Evolutionary conservation across 2,329 filamentous ascomycete genomes (phyloP), one percentile per base, ranked within the genome.

Genomic region (Paracamarosporium sp.): DNA sequence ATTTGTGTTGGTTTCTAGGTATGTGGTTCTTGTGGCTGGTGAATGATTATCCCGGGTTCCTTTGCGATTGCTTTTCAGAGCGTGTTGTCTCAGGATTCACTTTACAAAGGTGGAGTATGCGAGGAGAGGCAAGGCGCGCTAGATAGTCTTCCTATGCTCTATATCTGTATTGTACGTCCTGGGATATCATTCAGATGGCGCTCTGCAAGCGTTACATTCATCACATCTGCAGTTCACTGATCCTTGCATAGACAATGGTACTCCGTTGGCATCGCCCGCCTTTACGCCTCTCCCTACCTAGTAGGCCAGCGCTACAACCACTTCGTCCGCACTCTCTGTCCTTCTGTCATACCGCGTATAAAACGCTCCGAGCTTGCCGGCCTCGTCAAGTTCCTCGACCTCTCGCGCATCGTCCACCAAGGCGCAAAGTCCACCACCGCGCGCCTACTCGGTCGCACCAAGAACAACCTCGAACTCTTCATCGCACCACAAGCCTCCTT

Each of bases 401-500:
- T 89, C 71, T 78, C 79, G 11, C 63, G 71, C 38, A 80, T 89
- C 15, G 85, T 88, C 2, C 85, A 88, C 63, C 83, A 88, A 63
- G 83, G 84, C 59, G 83, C 79, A 55, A 86, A 84, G 62, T 84
- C 83, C 48, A 72, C 81, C 9, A 88, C 86, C 0, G 83, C 85
- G 20, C 80, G 85, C 30, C 71, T 88, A 7, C 74, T 88, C 3
- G 80, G 83, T 24, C 77, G 84, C 48, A 81, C 84, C 1, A 87
- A 85, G 59, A 70, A 74, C 5, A 80, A 76, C 1, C 68, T 89
- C 17, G 77, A 83, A 59, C 70, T 75, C n/a, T 88, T 88, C 66
- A 70, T 82, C 45, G 85, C 86, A 1, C 86, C 86, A 1, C 83
- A 84, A 57, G 79, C 83, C 4, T 83, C 82, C 4, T 88, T 88